These are phyloP conservation scores for Penicillium olsonii DNA, from an alignment of 2,329 filamentous ascomycete species.

Conservation along the genomic window DNA sequence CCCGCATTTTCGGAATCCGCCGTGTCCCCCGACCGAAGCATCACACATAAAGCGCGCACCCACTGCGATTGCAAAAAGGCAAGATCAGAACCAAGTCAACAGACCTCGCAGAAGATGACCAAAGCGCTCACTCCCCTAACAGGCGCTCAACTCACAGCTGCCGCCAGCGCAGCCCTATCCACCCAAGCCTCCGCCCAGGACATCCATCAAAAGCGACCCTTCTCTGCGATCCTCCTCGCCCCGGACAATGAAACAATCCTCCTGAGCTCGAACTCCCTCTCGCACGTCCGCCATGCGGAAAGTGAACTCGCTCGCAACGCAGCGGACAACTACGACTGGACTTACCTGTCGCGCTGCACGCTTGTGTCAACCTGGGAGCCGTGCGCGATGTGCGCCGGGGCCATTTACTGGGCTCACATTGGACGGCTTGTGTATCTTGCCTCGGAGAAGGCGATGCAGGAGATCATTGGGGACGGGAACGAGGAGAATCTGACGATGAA, in stretches of 20 bases:
- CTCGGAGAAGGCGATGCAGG: slow-evolving; percentile 49
- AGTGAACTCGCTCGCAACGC: slow-evolving; percentile 53
- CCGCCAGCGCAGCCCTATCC: slow-evolving; percentile 41
- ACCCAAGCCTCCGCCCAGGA: slow-evolving; percentile 49
- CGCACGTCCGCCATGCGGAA: slow-evolving; percentile 57
- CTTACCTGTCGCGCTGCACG: slow-evolving; percentile 53
- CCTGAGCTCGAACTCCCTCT: slow-evolving; percentile 52
- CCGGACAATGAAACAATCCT: slow-evolving; percentile 54
- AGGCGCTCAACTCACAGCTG: slow-evolving; percentile 41
- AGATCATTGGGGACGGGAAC: slow-evolving; percentile 51
- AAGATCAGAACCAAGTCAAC: not conserved
- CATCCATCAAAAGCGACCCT: slow-evolving; percentile 51
- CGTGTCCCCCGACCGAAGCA: slow-evolving; percentile 1
- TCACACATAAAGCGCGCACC: not conserved
- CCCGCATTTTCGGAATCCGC: slow-evolving; percentile 18
- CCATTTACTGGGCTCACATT: slow-evolving; percentile 56
- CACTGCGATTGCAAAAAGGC: not conserved
- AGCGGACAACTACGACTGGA: slow-evolving; percentile 50
- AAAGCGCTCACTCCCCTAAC: slow-evolving; percentile 31
- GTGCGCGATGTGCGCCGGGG: slow-evolving; percentile 55
- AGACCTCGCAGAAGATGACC: not conserved
- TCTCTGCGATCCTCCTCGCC: slow-evolving; percentile 51
- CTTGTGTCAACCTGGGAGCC: slow-evolving; percentile 58
- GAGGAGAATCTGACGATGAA: slow-evolving; percentile 56
- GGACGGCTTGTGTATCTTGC: slow-evolving; percentile 55